Conservation (phyloP, 495 filamentous ascomycete species). For the Cetradonia linearis region DNA sequence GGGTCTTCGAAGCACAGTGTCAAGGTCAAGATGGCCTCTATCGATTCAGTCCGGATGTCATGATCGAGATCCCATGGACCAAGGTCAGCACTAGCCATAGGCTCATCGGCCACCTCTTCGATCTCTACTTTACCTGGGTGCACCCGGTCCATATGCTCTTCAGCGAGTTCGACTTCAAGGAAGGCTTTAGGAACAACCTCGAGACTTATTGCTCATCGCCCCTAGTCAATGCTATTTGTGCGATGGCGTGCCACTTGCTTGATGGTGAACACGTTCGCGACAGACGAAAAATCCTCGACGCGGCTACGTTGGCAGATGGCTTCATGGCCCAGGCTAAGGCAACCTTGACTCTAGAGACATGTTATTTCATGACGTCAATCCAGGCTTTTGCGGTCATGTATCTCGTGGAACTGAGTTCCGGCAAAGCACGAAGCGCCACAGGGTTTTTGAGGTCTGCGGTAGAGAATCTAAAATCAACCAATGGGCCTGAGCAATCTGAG, state of each 20-base stretch:
- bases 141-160: constrained; percentile 37
- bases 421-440: constrained; percentile 27
- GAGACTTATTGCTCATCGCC: constrained; percentile 28
- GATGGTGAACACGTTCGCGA: constrained; percentile 16
- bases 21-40: constrained; percentile 10
- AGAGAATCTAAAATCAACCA: constrained; percentile 14
- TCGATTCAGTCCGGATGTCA: constrained; percentile 7
- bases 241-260: constrained; percentile 34
- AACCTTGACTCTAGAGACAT: constrained; percentile 20
- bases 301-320: constrained; percentile 25
- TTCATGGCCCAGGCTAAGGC: constrained; percentile 30
- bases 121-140: constrained; percentile 38
- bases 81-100: constrained; percentile 26
- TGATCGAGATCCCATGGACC: constrained; percentile 27
- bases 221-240: constrained; percentile 35
- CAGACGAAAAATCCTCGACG: constrained; percentile 18
- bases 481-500: constrained; percentile 12
- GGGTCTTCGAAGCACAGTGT: constrained; percentile 11
- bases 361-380: constrained; percentile 25
- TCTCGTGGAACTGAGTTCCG: constrained; percentile 28
- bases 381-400: constrained; percentile 32
- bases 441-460: constrained; percentile 30
- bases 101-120: constrained; percentile 32
- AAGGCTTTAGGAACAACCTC: constrained; percentile 25
- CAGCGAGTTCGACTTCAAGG: constrained; percentile 31